Percentiles rank a stretch among this genome's conserved stretches.
phyloP scores from a whole-genome alignment of 805 yeast species.

The Candida patagonica region DNA sequence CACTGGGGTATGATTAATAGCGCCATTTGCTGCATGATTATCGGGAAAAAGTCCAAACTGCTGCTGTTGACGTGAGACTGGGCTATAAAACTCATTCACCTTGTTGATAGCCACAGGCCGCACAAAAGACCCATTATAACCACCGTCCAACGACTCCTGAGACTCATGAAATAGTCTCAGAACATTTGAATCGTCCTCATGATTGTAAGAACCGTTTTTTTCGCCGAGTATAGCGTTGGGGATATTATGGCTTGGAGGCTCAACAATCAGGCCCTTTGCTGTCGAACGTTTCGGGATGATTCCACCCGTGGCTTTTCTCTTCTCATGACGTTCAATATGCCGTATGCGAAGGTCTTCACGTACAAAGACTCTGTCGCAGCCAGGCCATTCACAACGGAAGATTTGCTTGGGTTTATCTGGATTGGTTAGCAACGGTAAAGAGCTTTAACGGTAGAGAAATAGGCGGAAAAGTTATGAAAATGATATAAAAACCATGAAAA shows the following conservation, averaged over 20 bases:
- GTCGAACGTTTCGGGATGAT: conserved; percentile 3
- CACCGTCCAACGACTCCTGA: background rate
- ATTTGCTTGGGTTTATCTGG: conserved; percentile 26
- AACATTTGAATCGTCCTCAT: too few relatives aligned
- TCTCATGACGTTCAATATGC: conserved; percentile 27
- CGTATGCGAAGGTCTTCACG: conserved; percentile 28
- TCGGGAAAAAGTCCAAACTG: background rate
- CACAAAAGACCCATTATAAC: too few relatives aligned
- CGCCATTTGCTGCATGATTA: background rate
- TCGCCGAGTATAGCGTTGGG: too few relatives aligned
- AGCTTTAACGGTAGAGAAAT: too few relatives aligned
- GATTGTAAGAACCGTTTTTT: too few relatives aligned
- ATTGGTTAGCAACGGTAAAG: too few relatives aligned
- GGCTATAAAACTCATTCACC: too few relatives aligned
- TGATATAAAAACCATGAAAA: background rate
- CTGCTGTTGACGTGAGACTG: too few relatives aligned
- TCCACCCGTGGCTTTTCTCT: conserved; percentile 8
- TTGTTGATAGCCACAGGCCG: conserved; percentile 1
- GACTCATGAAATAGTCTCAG: background rate
- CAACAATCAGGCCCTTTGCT: background rate
- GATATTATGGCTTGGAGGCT: too few relatives aligned
- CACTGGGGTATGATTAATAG: background rate
- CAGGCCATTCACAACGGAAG: conserved; percentile 26
- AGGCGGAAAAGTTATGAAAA: background rate
- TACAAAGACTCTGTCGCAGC: conserved; percentile 27